Evolutionary conservation across 2,329 filamentous ascomycete species (phyloP).

Genomic region (Malbranchea zuffiana): DNA sequence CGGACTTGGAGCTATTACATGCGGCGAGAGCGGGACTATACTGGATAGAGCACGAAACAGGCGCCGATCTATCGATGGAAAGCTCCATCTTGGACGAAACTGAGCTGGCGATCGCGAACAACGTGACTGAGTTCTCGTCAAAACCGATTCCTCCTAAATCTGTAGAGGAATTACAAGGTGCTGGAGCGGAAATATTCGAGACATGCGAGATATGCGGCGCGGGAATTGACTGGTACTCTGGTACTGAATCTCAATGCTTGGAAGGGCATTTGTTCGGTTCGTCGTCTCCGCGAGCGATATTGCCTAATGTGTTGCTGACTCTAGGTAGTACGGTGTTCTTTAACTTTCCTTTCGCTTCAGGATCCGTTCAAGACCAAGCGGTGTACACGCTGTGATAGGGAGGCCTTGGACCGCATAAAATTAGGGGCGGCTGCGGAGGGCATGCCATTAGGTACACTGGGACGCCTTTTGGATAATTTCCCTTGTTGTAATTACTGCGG

Average conservation of each 20-base stretch:
- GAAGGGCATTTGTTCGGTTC: constrained; percentile 44
- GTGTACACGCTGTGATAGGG: constrained; percentile 44
- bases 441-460: constrained; percentile 3
- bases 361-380: constrained; percentile 43
- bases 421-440: background rate
- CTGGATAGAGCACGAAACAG: constrained; percentile 20
- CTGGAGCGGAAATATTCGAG: constrained; percentile 30
- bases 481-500: constrained; percentile 15
- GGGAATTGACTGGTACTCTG: constrained; percentile 39
- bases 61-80: constrained; percentile 25
- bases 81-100: constrained; percentile 19
- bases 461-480: constrained; percentile 10
- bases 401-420: constrained; percentile 16
- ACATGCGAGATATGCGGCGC: constrained; percentile 43
- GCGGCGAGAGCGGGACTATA: constrained; percentile 21
- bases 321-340: constrained; percentile 38
- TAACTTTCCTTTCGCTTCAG: constrained; percentile 47
- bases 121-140: background rate
- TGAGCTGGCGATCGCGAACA: background rate
- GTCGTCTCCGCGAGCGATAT: constrained; percentile 10
- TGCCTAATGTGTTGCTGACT: constrained; percentile 10
- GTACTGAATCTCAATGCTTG: constrained; percentile 38
- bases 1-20: constrained; percentile 17
- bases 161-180: constrained; percentile 16
- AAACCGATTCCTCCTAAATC: constrained; percentile 19